phyloP scores from a whole-genome alignment of 805 yeast genomes.

The Candida patagonica region DNA sequence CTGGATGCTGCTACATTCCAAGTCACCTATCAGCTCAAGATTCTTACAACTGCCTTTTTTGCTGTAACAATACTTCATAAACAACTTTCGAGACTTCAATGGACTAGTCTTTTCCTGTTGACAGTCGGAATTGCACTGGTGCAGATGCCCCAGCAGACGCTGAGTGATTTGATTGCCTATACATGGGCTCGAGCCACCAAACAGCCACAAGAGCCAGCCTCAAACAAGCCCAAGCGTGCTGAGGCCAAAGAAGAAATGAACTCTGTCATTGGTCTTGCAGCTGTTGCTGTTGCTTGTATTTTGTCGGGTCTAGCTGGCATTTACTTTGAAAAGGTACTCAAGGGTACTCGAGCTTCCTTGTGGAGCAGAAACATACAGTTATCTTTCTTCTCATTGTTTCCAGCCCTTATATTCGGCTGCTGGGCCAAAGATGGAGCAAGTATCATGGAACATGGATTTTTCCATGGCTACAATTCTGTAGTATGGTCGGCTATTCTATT shows the following conservation, averaged over 20 bases:
- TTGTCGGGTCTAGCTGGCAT: constrained; percentile 36
- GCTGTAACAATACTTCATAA: constrained; percentile 31
- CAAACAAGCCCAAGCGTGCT: background rate
- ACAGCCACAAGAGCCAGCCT: background rate
- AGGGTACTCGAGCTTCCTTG: constrained; percentile 29
- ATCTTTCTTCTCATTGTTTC: constrained; percentile 31
- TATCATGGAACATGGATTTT: constrained; percentile 30
- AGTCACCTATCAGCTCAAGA: constrained; percentile 36
- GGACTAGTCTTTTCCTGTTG: constrained; percentile 30
- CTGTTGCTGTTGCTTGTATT: constrained; percentile 31
- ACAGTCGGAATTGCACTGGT: constrained; percentile 33
- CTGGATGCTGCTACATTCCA: constrained; percentile 36
- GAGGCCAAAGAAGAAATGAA: constrained; percentile 18
- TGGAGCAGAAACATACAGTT: constrained; percentile 36
- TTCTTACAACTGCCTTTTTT: constrained; percentile 34
- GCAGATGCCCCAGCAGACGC: constrained; percentile 28
- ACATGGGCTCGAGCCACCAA: background rate
- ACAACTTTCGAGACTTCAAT: constrained; percentile 25
- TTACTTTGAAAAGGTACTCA: constrained; percentile 34
- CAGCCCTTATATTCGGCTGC: constrained; percentile 32
- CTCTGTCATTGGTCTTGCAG: constrained; percentile 26
- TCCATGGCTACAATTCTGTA: constrained; percentile 31
- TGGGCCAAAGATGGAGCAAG: constrained; percentile 28
- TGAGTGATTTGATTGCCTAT: constrained; percentile 11
- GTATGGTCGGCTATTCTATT: constrained; percentile 31